phyloP scores from a whole-genome alignment of 441 rosid genomes.

The Brassica balearica region DNA sequence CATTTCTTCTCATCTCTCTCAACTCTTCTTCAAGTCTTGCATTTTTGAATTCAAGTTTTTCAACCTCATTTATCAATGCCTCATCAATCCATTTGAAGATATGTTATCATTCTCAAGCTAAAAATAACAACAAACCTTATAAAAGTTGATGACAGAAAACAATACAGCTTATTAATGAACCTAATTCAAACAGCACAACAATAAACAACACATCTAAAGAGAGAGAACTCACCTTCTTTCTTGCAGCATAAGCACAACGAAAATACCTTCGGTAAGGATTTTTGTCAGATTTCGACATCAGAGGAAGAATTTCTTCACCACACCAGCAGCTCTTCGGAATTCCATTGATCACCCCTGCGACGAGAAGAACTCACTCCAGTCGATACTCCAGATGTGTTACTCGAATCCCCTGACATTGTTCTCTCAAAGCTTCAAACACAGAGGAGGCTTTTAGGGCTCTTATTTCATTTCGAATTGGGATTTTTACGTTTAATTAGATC shows the following conservation, averaged over 20 bases:
- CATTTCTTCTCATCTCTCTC: neutral
- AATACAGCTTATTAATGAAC: neutral
- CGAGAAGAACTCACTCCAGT: constrained; percentile 4
- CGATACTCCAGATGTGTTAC: neutral
- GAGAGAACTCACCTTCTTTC: constrained; percentile 2
- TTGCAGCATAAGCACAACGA: neutral
- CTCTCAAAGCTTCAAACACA: neutral
- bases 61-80: neutral
- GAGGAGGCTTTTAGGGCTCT: neutral
- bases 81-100: neutral
- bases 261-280: neutral
- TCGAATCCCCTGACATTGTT: neutral
- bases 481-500: neutral
- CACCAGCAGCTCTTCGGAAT: constrained; percentile 2
- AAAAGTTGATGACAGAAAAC: neutral
- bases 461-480: neutral
- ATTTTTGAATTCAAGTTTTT: neutral
- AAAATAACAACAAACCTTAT: neutral
- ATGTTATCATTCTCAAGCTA: neutral
- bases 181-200: neutral
- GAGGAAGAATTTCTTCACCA: neutral
- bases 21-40: neutral
- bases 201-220: neutral
- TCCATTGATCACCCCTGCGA: neutral
- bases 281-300: neutral